A percentile compares a stretch with the other conserved stretches of the same genome.
Evolutionary conservation across 306 rosid species (phyloP).

Genomic region (Vigna hirtella): DNA sequence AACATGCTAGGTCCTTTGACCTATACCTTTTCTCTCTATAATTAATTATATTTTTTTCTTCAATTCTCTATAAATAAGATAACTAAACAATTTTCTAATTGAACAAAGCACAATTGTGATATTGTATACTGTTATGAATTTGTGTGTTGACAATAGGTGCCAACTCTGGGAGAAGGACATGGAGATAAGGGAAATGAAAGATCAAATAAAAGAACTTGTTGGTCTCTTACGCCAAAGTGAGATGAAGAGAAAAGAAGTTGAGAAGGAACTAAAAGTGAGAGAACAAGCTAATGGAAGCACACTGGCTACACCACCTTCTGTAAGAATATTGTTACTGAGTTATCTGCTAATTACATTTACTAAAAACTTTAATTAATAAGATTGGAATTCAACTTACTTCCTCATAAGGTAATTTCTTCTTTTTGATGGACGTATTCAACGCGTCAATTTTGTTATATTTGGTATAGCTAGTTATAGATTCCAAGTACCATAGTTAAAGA

Average conservation of each 20-base stretch:
- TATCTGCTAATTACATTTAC: neutral
- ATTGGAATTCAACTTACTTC: too few species aligned
- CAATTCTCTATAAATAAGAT: constrained; percentile 32
- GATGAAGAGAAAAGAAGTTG: constrained; percentile 89
- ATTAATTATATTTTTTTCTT: neutral
- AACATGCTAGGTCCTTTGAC: constrained; percentile 76
- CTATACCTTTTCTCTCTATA: constrained; percentile 19
- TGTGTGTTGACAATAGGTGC: constrained; percentile 64
- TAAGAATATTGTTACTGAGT: constrained; percentile 46
- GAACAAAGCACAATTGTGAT: constrained; percentile 10
- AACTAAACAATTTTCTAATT: constrained; percentile 31
- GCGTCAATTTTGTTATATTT: too few species aligned
- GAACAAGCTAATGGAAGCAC: constrained; percentile 77
- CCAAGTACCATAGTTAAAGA: too few species aligned
- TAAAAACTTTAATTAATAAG: too few species aligned
- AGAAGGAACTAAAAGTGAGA: constrained; percentile 90
- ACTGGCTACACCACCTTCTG: constrained; percentile 80
- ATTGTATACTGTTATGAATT: constrained; percentile 35
- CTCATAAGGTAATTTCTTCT: too few species aligned
- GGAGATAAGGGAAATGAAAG: constrained; percentile 97
- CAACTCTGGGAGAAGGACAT: constrained; percentile 94
- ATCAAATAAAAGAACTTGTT: constrained; percentile 96
- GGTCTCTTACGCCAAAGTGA: constrained; percentile 95
- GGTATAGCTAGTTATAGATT: too few species aligned
- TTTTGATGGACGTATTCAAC: too few species aligned